phyloP scores from a whole-genome alignment of 208 protist genomes.

The Angomonas deanei region DNA sequence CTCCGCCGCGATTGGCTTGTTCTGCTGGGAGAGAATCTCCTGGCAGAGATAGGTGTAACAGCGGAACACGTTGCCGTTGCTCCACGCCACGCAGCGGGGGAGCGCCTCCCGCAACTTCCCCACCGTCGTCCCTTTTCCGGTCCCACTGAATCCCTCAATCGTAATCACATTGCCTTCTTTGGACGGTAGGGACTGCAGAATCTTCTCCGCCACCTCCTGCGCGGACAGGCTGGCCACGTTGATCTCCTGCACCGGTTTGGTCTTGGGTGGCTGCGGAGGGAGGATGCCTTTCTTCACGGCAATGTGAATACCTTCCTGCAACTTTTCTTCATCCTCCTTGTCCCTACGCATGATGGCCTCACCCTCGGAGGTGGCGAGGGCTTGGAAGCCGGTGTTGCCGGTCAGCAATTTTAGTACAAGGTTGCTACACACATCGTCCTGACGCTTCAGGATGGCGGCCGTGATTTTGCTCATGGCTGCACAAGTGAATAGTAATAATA shows the following conservation, averaged over 20 bases:
- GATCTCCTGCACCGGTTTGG: conserved; percentile 30
- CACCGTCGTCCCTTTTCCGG: conserved; percentile 89
- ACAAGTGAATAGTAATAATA: neutral
- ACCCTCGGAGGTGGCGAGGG: conserved; percentile 58
- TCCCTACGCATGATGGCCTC: conserved; percentile 72
- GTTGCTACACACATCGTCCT: conserved; percentile 81
- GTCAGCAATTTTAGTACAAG: conserved; percentile 52
- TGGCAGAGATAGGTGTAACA: conserved; percentile 81
- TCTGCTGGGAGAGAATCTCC: conserved; percentile 42
- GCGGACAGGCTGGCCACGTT: conserved; percentile 71
- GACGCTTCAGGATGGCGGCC: conserved; percentile 50
- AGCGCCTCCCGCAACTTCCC: conserved; percentile 60
- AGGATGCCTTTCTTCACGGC: conserved; percentile 68
- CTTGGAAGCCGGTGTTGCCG: conserved; percentile 39
- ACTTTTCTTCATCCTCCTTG: conserved; percentile 83
- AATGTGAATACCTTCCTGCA: conserved; percentile 80
- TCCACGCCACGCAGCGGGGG: conserved; percentile 83
- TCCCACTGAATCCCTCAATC: conserved; percentile 86
- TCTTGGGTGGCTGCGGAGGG: conserved; percentile 15
- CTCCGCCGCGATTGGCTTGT: conserved; percentile 38
- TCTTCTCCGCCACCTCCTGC: conserved; percentile 71
- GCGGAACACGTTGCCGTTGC: conserved; percentile 91
- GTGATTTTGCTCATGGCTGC: conserved; percentile 17
- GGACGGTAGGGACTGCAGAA: conserved; percentile 47
- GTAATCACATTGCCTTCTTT: conserved; percentile 80